Base-by-base conservation (phyloP, 2,329 filamentous ascomycete genomes). In the Monosporascus sp. region DNA sequence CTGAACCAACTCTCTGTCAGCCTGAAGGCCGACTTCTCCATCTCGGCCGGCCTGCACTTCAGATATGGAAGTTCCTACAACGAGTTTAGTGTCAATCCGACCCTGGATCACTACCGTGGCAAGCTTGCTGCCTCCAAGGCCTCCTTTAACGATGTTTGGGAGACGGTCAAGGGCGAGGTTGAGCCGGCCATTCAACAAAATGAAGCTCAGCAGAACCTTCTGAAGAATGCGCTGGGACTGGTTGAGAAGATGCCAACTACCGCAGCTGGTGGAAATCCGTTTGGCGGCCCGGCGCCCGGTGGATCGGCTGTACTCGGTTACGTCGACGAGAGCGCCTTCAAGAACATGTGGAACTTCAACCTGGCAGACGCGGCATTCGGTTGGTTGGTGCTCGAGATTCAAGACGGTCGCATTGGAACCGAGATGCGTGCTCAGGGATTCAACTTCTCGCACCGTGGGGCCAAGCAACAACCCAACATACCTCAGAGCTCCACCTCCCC, bases 271-370 rank as follows among this genome's bases (percentile, higher is more conserved):
- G 94, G 94, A 22, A 97, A 97, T 70, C 94, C 94, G 6, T 99
- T 99, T 66, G 94, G 94, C 45, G 93, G 93, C 16, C 89, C 90
- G 31, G 83, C 43, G 17, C 43, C 86, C 51, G 84, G 85, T 49
- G 88, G 87, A 40, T 85, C 85, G 49, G 76, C 81, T 51, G 81
- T 84, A 54, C 86, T 90, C 49, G 94, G 94, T 35, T 89, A 96
- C 66, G 91, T 99, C 19, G 94, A 99, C 59, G 94, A 99, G 77
- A 97, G 92, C 65, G 94, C 94, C 1, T 99, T 99, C 82, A 99
- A 99, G 79, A 99, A 99, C 71, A 97, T 97, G 94, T 99, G 94
- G 94, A 99, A 99, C 73, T 99, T 99, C 76, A 97, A 97, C 72
- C 74, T 99, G 60, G 94, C 94, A 31, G 94, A 99, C 76, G 94